These are phyloP conservation scores for Starmerella powellii DNA, from an alignment of 805 yeast genomes.

Conservation along the genomic window DNA sequence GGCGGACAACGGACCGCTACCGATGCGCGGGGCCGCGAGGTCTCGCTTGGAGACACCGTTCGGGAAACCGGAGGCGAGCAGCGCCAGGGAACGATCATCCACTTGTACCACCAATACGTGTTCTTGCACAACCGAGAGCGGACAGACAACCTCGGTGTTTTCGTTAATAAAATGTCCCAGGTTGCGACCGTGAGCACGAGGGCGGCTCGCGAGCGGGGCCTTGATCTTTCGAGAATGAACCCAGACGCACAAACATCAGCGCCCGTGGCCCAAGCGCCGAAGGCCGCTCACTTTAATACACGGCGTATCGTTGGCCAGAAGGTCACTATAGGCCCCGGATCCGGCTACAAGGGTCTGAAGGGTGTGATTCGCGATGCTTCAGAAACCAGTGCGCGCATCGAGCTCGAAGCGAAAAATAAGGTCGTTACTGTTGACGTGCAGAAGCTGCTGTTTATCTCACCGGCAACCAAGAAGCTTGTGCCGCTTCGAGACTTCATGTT, in stretches of 20 bases:
- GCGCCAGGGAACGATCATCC: constrained; percentile 78
- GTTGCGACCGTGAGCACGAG: constrained; percentile 78
- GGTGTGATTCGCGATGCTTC: constrained; percentile 91
- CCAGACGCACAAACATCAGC: constrained; percentile 40
- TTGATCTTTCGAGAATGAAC: constrained; percentile 78
- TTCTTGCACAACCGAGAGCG: constrained; percentile 72
- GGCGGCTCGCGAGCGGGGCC: constrained; percentile 50
- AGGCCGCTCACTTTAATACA: constrained; percentile 20
- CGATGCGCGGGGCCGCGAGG: constrained; percentile 72
- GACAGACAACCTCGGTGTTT: constrained; percentile 80
- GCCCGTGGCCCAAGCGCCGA: constrained; percentile 40
- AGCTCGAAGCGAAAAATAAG: constrained; percentile 83
- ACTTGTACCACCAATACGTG: constrained; percentile 66
- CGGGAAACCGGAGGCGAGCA: constrained; percentile 72
- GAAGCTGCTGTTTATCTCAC: constrained; percentile 61
- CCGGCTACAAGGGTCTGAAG: constrained; percentile 80
- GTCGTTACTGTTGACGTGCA: constrained; percentile 72
- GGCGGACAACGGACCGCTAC: constrained; percentile 67
- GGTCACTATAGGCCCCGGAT: constrained; percentile 79
- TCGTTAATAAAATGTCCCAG: constrained; percentile 62
- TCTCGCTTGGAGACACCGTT: constrained; percentile 86
- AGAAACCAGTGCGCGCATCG: constrained; percentile 83
- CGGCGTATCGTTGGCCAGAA: constrained; percentile 56
- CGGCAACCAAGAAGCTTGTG: constrained; percentile 44
- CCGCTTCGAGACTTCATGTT: constrained; percentile 70